These are phyloP conservation scores for Penicillium vulpinum DNA, from an alignment of 2,329 filamentous ascomycete species.

Conservation along the genomic window DNA sequence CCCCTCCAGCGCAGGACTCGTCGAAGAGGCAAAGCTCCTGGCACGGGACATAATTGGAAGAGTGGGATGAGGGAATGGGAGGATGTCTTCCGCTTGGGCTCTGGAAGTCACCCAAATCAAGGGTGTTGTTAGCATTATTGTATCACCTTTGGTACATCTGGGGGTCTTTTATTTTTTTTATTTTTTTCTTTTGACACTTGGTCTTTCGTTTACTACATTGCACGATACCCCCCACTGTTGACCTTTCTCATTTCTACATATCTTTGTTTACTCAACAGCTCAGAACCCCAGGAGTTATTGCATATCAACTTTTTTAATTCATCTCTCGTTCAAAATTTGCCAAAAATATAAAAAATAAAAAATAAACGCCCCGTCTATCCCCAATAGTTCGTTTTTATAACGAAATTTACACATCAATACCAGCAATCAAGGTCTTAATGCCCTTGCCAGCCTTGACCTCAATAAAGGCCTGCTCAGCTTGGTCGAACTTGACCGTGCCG, in stretches of 20 bases:
- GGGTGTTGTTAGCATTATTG: constrained; percentile 44
- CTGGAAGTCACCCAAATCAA: constrained; percentile 35
- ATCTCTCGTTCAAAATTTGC: constrained; percentile 2
- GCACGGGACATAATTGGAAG: constrained; percentile 32
- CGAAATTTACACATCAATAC: constrained; percentile 28
- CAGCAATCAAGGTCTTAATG: constrained; percentile 50
- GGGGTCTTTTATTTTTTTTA: constrained; percentile 2
- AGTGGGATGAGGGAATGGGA: constrained; percentile 51
- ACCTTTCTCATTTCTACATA: constrained; percentile 13
- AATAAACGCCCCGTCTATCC: constrained; percentile 4
- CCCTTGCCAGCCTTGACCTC: constrained; percentile 79
- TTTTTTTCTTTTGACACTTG: constrained; percentile 8
- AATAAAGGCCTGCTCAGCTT: constrained; percentile 83
- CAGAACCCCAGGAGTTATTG: neutral
- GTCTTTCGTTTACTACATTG: constrained; percentile 21
- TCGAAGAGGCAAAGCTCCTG: constrained; percentile 24
- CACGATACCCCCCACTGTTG: constrained; percentile 27
- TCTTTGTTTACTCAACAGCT: neutral
- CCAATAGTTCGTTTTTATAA: neutral
- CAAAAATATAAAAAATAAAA: neutral
- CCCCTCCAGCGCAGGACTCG: constrained; percentile 37
- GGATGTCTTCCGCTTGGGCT: constrained; percentile 49
- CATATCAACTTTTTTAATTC: constrained; percentile 8
- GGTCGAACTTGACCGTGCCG: constrained; percentile 71
- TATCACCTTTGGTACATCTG: neutral